Conservation (phyloP, 257 asterid genomes). For the Verbena officinalis region DNA sequence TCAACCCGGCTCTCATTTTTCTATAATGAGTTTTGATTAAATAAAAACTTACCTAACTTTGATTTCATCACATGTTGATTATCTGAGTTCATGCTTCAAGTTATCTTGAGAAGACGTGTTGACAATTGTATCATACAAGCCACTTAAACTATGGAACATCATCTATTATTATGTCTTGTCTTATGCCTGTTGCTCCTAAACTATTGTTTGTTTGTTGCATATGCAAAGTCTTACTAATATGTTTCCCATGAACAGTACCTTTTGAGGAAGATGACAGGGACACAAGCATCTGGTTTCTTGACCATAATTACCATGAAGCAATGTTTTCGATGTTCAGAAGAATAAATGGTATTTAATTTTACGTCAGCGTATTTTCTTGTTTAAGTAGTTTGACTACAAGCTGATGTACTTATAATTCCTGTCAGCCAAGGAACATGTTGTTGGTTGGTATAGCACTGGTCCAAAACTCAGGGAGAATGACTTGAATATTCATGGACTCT, state of each 20-base stretch:
- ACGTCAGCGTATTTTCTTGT: conserved; percentile 16
- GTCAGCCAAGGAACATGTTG: conserved; percentile 97
- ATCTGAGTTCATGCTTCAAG: background rate
- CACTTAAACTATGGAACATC: background rate
- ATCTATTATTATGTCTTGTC: background rate
- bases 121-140: background rate
- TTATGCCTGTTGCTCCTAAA: background rate
- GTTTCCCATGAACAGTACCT: conserved; percentile 63
- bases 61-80: background rate
- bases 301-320: conserved; percentile 91
- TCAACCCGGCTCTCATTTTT: background rate
- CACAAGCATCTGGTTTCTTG: conserved; percentile 95
- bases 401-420: conserved; percentile 29
- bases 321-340: conserved; percentile 97
- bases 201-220: conserved; percentile 7
- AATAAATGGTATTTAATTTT: conserved; percentile 67
- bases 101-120: background rate
- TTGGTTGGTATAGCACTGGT: conserved; percentile 99
- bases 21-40: background rate
- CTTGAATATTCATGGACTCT: conserved; percentile 70
- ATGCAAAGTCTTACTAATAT: conserved; percentile 18
- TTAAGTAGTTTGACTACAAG: conserved; percentile 2
- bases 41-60: background rate
- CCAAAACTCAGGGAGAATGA: conserved; percentile 92
- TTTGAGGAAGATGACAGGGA: conserved; percentile 98